Conservation (phyloP, 441 rosid species). For the Capsella rubella region DNA sequence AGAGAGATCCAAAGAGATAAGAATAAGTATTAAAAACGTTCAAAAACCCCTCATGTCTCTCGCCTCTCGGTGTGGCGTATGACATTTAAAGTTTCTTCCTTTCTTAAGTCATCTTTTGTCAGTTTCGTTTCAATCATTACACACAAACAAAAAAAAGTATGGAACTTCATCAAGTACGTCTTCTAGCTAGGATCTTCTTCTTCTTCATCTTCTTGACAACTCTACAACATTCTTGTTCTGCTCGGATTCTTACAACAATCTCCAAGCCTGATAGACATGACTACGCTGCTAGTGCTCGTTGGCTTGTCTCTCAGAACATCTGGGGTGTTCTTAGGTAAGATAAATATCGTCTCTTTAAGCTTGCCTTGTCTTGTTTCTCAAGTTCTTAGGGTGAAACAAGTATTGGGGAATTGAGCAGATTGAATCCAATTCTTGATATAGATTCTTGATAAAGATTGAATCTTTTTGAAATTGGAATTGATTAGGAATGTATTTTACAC, state of each 20-base stretch:
- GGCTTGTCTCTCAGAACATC: conserved; percentile 83
- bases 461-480: not conserved
- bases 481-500: not conserved
- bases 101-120: not conserved
- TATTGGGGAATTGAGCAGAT: not conserved
- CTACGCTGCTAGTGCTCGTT: conserved; percentile 80
- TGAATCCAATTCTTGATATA: not conserved
- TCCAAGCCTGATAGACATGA: conserved; percentile 70
- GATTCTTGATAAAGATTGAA: not conserved
- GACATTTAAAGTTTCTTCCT: not conserved
- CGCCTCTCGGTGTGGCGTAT: not conserved
- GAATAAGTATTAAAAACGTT: not conserved
- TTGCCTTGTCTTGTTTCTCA: conserved; percentile 10
- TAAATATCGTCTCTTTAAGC: not conserved
- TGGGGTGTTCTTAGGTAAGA: conserved; percentile 92
- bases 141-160: not conserved
- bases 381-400: not conserved
- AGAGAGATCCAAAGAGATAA: conserved; percentile 25
- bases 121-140: not conserved
- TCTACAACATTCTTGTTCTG: conserved; percentile 46
- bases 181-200: conserved; percentile 11
- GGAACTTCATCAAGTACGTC: not conserved
- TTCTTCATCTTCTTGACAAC: conserved; percentile 18
- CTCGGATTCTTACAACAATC: conserved; percentile 56
- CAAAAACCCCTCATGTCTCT: not conserved